Conservation (phyloP, 352 stramenopile species). For the Phytopythium aichiense region DNA sequence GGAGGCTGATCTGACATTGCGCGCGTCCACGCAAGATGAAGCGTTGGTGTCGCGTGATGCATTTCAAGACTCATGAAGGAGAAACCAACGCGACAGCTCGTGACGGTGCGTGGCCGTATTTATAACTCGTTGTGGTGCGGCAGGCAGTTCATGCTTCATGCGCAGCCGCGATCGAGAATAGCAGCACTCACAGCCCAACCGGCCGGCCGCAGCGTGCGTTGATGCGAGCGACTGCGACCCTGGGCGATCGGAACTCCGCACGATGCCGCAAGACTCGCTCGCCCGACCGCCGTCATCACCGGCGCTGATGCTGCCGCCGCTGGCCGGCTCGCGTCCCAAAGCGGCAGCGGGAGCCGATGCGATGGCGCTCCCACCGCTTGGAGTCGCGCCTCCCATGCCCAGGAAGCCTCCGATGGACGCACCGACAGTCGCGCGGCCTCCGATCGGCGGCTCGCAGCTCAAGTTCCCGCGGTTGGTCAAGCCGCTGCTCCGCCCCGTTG, state of each 20-base stretch:
- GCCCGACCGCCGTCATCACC: background rate
- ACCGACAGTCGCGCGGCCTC: background rate
- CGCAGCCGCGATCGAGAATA: background rate
- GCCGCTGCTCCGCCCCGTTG: conserved; percentile 12
- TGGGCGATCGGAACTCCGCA: background rate
- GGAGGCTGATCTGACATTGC: background rate
- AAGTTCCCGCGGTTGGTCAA: conserved; percentile 41
- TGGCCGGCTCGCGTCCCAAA: background rate
- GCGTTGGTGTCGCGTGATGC: background rate
- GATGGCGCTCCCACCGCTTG: background rate
- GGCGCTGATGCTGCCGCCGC: conserved; percentile 1
- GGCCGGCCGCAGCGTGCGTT: background rate
- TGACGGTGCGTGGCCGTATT: background rate
- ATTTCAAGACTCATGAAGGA: background rate
- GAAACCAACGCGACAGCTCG: background rate
- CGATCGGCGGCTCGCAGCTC: conserved; percentile 8
- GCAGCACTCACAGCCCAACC: background rate
- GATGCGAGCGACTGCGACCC: background rate
- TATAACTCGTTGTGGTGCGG: background rate
- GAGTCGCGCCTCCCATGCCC: background rate
- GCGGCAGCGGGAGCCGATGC: background rate
- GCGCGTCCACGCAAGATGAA: background rate
- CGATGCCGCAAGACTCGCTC: conserved; percentile 3
- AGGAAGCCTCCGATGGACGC: conserved; percentile 1
- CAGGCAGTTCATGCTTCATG: background rate